Evolutionary conservation across 345 rosid species (phyloP).

Genomic region (Eucalyptus leucophloia): DNA sequence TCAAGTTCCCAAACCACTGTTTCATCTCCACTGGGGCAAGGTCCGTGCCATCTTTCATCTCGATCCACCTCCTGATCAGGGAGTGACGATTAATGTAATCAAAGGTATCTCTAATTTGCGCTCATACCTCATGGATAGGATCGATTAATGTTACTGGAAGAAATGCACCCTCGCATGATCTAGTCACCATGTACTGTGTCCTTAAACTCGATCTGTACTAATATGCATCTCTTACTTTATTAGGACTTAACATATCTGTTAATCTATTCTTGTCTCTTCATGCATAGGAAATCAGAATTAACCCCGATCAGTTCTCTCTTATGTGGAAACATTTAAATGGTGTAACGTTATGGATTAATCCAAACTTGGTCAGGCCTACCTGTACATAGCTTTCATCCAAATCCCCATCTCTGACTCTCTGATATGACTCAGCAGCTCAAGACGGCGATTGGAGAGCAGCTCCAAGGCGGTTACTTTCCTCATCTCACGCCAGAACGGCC

Average conservation of each 20-base stretch:
- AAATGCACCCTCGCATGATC: background rate
- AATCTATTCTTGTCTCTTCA: background rate
- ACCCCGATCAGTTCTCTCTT: background rate
- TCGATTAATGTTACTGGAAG: background rate
- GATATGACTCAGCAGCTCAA: constrained; percentile 3
- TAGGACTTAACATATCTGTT: background rate
- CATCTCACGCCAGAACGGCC: constrained; percentile 16
- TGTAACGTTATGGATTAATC: background rate
- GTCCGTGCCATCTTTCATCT: background rate
- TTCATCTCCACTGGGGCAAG: constrained; percentile 13
- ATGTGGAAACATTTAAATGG: background rate
- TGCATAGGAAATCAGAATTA: background rate
- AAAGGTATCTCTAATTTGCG: background rate
- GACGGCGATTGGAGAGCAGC: constrained; percentile 20
- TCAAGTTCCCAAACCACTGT: constrained; percentile 9
- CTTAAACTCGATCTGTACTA: background rate
- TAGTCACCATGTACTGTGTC: background rate
- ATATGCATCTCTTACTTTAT: background rate
- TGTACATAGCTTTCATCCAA: background rate
- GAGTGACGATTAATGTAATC: background rate
- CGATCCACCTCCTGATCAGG: background rate
- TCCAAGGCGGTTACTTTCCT: constrained; percentile 5
- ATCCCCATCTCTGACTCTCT: background rate
- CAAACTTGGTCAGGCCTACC: background rate
- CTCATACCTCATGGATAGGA: background rate